Conservation (phyloP, 164 flowering plant genomes). For the Magnolia changhungtana region DNA sequence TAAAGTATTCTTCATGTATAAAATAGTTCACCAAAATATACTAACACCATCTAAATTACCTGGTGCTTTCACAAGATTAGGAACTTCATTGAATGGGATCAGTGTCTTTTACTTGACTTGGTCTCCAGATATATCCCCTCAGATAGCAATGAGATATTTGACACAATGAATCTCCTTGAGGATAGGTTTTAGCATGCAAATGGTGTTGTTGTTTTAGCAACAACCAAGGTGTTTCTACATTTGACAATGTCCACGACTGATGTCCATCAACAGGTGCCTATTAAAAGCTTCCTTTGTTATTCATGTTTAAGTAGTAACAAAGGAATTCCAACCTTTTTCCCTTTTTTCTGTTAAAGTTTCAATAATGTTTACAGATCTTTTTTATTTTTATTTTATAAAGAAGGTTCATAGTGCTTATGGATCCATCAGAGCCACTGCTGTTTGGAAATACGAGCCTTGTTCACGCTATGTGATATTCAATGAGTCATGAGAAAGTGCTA, state of each 20-base stretch:
- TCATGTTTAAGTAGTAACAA: background rate
- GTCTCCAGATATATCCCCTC: no score
- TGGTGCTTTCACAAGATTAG: no score
- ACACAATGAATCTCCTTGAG: conserved; percentile 97
- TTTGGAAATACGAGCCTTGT: no score
- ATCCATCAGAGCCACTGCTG: no score
- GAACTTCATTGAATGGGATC: no score
- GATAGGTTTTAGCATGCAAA: conserved; percentile 99
- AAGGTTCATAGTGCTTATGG: no score
- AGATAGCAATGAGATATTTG: no score
- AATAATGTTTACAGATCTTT: background rate
- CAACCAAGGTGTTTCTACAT: conserved; percentile 84
- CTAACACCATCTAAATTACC: no score
- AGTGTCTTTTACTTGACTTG: no score
- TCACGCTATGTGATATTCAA: no score
- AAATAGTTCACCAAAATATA: conserved; percentile 11
- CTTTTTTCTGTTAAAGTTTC: background rate
- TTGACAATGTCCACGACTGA: conserved; percentile 95
- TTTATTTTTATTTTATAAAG: no score
- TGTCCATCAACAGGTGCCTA: conserved; percentile 93
- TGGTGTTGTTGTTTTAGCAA: conserved; percentile 95
- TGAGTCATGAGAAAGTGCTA: no score
- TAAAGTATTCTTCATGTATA: background rate
- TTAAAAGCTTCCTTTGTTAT: conserved; percentile 1
- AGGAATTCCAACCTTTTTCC: background rate